A percentile compares a stretch with the other conserved stretches of the same genome.
These are phyloP conservation scores for Trametes cingulata DNA, from an alignment of 768 basidiomycete species.

Conservation along the genomic window DNA sequence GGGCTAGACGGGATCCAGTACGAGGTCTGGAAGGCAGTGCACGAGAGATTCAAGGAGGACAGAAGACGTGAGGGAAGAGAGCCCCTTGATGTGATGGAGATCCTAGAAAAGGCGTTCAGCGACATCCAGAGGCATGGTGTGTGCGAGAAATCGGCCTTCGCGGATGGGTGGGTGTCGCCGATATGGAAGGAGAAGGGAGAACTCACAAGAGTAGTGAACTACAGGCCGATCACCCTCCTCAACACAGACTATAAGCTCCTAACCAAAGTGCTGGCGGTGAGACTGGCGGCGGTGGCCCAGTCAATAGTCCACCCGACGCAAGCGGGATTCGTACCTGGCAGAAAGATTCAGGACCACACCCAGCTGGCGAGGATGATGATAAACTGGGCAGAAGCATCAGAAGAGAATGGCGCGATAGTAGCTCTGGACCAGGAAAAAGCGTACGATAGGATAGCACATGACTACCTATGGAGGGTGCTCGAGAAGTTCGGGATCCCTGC, in stretches of 20 bases:
- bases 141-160: conserved; percentile 12
- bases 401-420: too few species aligned
- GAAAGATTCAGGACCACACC: conserved; percentile 36
- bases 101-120: not conserved
- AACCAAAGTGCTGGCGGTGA: conserved; percentile 26
- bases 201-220: conserved; percentile 10
- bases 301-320: too few species aligned
- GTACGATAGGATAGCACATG: conserved; percentile 23
- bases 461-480: conserved; percentile 20
- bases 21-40: not conserved
- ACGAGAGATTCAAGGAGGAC: not conserved
- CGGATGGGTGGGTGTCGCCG: too few species aligned
- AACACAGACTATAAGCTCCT: too few species aligned
- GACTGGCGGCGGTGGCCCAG: conserved; percentile 17
- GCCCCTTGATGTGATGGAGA: not conserved
- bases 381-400: too few species aligned
- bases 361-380: too few species aligned
- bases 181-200: conserved; percentile 43
- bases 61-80: not conserved
- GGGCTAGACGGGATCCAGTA: not conserved
- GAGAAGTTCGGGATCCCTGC: conserved; percentile 5
- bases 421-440: too few species aligned
- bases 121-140: conserved; percentile 6
- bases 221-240: conserved; percentile 30
- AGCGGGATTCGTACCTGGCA: conserved; percentile 39